These are phyloP conservation scores for Ceratobasidium papillatum DNA, from an alignment of 1,284 basidiomycete species.

Conservation along the genomic window DNA sequence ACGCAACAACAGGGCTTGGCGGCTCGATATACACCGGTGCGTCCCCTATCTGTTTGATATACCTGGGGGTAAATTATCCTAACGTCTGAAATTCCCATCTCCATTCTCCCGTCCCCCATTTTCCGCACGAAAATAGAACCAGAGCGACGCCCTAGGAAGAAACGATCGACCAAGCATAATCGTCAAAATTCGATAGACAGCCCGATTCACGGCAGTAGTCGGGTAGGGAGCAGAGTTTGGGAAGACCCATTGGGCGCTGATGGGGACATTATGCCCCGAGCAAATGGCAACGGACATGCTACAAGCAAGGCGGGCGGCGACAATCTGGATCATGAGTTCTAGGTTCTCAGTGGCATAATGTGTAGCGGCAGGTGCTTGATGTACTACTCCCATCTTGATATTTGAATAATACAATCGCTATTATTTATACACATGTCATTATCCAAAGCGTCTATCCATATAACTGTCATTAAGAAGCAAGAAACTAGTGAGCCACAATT, in stretches of 20 bases:
- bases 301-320: not conserved
- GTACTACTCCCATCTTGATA: not conserved
- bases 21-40: conserved; percentile 36
- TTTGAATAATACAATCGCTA: not conserved
- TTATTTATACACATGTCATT: conserved; percentile 4
- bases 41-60: not conserved
- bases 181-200: conserved; percentile 20
- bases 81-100: not conserved
- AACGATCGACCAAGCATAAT: conserved; percentile 25
- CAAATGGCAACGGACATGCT: not conserved
- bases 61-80: not conserved
- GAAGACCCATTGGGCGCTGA: conserved; percentile 19
- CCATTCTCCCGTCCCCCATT: not conserved
- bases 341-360: not conserved
- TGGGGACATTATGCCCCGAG: conserved; percentile 16
- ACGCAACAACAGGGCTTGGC: conserved; percentile 19
- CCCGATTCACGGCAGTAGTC: conserved; percentile 15
- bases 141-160: conserved; percentile 13
- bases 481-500: not conserved
- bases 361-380: conserved; percentile 1
- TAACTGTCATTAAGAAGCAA: not conserved
- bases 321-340: conserved; percentile 23
- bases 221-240: conserved; percentile 32
- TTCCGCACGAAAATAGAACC: conserved; percentile 11
- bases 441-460: not conserved